Percentiles rank a stretch among this genome's conserved stretches.
These are phyloP conservation scores for Epichloe elymi DNA, from an alignment of 2,329 filamentous ascomycete genomes.

Conservation along the genomic window DNA sequence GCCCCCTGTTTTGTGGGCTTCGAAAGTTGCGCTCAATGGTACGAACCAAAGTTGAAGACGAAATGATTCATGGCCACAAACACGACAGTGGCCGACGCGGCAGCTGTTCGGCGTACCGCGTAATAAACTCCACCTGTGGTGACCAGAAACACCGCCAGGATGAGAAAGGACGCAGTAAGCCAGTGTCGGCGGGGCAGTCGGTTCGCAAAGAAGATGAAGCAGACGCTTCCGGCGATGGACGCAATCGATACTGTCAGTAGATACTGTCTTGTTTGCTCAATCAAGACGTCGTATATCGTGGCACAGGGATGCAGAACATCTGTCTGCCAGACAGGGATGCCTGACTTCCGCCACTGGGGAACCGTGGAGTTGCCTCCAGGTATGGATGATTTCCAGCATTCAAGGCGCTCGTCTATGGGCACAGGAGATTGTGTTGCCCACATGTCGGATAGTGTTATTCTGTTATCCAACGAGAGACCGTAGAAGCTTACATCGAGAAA, in stretches of 20 bases:
- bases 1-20: not conserved
- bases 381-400: constrained; percentile 35
- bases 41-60: constrained; percentile 40
- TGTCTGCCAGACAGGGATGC: constrained; percentile 36
- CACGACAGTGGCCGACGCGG: constrained; percentile 33
- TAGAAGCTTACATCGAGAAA: constrained; percentile 43
- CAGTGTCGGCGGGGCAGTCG: constrained; percentile 33
- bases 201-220: constrained; percentile 35
- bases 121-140: constrained; percentile 38
- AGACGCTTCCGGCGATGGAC: constrained; percentile 35
- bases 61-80: constrained; percentile 41
- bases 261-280: constrained; percentile 40
- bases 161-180: constrained; percentile 35
- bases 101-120: constrained; percentile 27
- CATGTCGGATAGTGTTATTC: constrained; percentile 23
- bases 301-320: constrained; percentile 34
- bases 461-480: constrained; percentile 34
- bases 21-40: no score
- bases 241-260: constrained; percentile 37
- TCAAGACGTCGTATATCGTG: constrained; percentile 37
- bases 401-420: constrained; percentile 23
- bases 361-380: constrained; percentile 29
- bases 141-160: constrained; percentile 32
- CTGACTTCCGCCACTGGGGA: constrained; percentile 24
- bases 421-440: constrained; percentile 23